Base-by-base conservation (phyloP, 2,329 filamentous ascomycete species). In the Claviceps sp. region DNA sequence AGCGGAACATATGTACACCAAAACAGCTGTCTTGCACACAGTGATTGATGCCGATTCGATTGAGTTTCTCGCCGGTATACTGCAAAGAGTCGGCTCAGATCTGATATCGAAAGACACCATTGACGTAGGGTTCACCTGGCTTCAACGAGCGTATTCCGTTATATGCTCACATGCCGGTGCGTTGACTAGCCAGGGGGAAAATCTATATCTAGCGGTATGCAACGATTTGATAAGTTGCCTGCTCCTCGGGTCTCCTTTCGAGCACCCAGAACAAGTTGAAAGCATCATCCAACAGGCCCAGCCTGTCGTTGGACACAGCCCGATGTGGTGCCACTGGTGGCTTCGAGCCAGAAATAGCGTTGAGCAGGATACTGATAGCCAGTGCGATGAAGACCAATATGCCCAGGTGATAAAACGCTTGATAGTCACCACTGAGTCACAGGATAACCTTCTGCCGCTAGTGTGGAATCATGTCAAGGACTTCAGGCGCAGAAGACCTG, bases 1-100 rank as follows among this genome's bases (percentile, higher is more conserved):
- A 47, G 87, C 87, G 30, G 87, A 95, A 51, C 81, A 88, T 64
- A 81, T 93, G 73, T 90, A 84, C 64, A 67, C 66, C 39, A 86
- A 86, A 59, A 67, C 80, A 1, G 67, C 70, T 59, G 68, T 55
- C n/a, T 64, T 68, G 10, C 64, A 59, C 40, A 61, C 60, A 22
- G 60, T 50, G 1, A 62, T 78, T 2, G 74, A 82, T 44, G 65
- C 74, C 0, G 56, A 65, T 2, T 73, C 73, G 1, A 72, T 75
- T 2, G 84, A 90, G 62, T 73, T 70, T 40, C 67, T 90, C 44
- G 76, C 82, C 4, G 82, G 89, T 58, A 69, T 84, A 2, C 72
- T 89, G 7, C 87, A 83, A 56, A 81, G 85, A 54, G 85, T 95
- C 42, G 89, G 89, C 3, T 80, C 75, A 47, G 73, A 74, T 14